Percentiles rank a stretch among this genome's conserved stretches.
phyloP scores from a whole-genome alignment of 257 asterid species.

The Capsicum chinense region DNA sequence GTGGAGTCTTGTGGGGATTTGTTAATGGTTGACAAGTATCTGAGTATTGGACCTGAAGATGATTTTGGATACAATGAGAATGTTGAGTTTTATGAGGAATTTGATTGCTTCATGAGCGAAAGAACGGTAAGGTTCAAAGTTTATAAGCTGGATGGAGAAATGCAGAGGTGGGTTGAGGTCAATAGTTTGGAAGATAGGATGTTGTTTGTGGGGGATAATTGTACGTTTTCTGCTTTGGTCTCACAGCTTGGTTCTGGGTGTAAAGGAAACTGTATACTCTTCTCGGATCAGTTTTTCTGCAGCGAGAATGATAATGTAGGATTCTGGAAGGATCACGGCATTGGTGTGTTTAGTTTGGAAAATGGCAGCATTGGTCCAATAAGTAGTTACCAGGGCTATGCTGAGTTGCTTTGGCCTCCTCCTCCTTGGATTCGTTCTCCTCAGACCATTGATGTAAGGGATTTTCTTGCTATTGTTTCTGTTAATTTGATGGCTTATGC shows the following conservation, averaged over 20 bases:
- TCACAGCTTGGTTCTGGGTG: slow-evolving; percentile 49
- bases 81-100: slow-evolving; percentile 69
- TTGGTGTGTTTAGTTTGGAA: slow-evolving; percentile 75
- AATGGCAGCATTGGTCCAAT: slow-evolving; percentile 70
- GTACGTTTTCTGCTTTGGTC: slow-evolving; percentile 62
- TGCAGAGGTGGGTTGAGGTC: slow-evolving; percentile 64
- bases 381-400: slow-evolving; percentile 44
- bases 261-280: slow-evolving; percentile 71
- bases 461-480: slow-evolving; percentile 5
- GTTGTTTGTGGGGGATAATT: slow-evolving; percentile 82
- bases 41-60: slow-evolving; percentile 65
- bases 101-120: slow-evolving; percentile 69
- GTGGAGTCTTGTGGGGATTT: slow-evolving; percentile 67
- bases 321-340: slow-evolving; percentile 47
- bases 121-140: slow-evolving; percentile 80
- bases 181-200: slow-evolving; percentile 64
- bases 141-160: slow-evolving; percentile 58
- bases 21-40: slow-evolving; percentile 72
- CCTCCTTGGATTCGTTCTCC: slow-evolving; percentile 69
- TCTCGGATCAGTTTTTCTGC: slow-evolving; percentile 57
- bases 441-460: slow-evolving; percentile 63
- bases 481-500: neutral
- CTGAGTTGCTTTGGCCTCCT: slow-evolving; percentile 88
- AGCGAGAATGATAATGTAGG: slow-evolving; percentile 60
- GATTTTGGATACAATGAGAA: slow-evolving; percentile 64